phyloP scores from a whole-genome alignment of 208 protist species.

The Leptomonas seymouri region DNA sequence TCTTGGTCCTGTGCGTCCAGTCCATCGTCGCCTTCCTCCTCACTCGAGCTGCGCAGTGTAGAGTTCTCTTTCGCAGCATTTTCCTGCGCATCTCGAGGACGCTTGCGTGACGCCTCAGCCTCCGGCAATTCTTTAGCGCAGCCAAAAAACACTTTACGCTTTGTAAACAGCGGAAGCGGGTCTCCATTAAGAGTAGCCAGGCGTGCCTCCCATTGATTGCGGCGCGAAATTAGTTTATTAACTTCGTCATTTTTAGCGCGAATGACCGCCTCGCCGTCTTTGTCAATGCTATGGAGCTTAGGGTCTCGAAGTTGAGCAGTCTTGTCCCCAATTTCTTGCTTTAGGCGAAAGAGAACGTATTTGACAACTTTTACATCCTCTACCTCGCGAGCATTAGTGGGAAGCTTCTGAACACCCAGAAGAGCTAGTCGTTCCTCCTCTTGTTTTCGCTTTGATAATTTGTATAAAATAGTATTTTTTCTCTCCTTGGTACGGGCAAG shows the following conservation, averaged over 20 bases:
- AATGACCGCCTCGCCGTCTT: constrained; percentile 73
- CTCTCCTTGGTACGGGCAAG: constrained; percentile 78
- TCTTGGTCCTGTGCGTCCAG: background rate
- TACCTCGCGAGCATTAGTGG: constrained; percentile 69
- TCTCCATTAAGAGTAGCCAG: constrained; percentile 35
- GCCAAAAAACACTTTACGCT: constrained; percentile 71
- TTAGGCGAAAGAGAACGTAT: constrained; percentile 66
- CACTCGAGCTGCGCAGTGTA: background rate
- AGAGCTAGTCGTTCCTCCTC: constrained; percentile 64
- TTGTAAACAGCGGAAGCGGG: background rate
- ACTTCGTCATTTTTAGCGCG: constrained; percentile 80
- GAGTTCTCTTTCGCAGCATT: background rate
- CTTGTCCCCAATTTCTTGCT: constrained; percentile 78
- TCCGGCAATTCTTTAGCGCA: constrained; percentile 79
- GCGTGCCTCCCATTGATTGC: constrained; percentile 64
- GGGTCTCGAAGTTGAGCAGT: constrained; percentile 61
- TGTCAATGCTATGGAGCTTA: constrained; percentile 64
- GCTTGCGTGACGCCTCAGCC: constrained; percentile 33
- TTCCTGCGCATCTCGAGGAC: constrained; percentile 7
- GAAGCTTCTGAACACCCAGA: constrained; percentile 61
- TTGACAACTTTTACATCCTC: constrained; percentile 64
- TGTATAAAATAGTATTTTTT: constrained; percentile 86
- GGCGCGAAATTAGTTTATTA: constrained; percentile 67
- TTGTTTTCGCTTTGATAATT: constrained; percentile 55
- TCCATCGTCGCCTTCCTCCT: constrained; percentile 2